Percentiles rank a stretch among this genome's conserved stretches.
Conservation (phyloP, 1,284 basidiomycete genomes). For the Athelia sp. region DNA sequence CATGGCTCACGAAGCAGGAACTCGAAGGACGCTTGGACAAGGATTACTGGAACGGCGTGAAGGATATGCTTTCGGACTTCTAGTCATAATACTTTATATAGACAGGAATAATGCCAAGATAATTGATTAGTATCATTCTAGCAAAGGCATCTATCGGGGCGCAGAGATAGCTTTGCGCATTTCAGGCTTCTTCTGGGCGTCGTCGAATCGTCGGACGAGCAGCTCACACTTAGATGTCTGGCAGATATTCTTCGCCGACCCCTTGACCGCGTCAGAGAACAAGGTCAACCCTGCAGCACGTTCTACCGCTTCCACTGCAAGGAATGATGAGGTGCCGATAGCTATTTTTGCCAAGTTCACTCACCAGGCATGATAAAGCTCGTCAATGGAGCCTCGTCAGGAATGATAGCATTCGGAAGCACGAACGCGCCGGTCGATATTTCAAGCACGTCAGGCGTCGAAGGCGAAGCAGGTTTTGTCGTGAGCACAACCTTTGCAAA, state of each 20-base stretch:
- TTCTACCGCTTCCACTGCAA: constrained; percentile 84
- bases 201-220: constrained; percentile 82
- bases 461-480: constrained; percentile 68
- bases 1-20: constrained; percentile 89
- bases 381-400: constrained; percentile 76
- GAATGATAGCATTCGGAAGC: constrained; percentile 86
- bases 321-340: background rate
- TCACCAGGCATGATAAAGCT: constrained; percentile 78
- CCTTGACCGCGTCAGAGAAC: constrained; percentile 84
- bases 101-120: background rate
- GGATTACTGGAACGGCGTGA: constrained; percentile 72
- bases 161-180: constrained; percentile 48
- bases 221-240: constrained; percentile 82
- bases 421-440: constrained; percentile 91
- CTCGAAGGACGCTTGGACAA: constrained; percentile 59
- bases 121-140: background rate
- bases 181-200: constrained; percentile 70
- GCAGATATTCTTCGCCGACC: constrained; percentile 84
- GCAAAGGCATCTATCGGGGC: constrained; percentile 24
- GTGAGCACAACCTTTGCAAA: constrained; percentile 96
- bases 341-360: constrained; percentile 15
- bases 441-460: constrained; percentile 67
- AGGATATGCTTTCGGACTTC: constrained; percentile 76
- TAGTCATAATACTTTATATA: constrained; percentile 22
- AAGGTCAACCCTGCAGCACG: constrained; percentile 85